Evolutionary conservation across 2,329 filamentous ascomycete species (phyloP).

Genomic region (Diplodia sapinea): DNA sequence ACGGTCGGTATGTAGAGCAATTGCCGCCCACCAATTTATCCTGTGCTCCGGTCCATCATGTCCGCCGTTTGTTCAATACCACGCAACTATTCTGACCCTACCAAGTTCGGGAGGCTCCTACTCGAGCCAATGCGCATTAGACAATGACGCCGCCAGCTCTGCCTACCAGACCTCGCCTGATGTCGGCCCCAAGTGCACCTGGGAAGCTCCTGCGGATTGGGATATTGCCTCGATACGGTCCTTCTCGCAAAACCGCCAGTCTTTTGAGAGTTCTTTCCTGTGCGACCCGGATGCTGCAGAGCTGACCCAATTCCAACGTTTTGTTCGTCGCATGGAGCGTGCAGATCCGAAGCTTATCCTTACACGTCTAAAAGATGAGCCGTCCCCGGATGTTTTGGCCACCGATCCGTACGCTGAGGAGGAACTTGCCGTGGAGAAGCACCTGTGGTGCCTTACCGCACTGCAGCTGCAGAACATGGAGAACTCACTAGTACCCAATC

Average conservation of each 20-base stretch:
- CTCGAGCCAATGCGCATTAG: constrained; percentile 3
- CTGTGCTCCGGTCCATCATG: background rate
- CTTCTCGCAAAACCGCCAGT: constrained; percentile 27
- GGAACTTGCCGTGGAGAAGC: constrained; percentile 61
- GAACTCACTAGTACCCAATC: constrained; percentile 37
- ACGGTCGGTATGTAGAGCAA: constrained; percentile 20
- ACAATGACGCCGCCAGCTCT: constrained; percentile 1
- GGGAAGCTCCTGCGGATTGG: constrained; percentile 44
- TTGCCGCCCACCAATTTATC: constrained; percentile 1
- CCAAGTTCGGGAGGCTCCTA: constrained; percentile 22
- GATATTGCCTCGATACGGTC: constrained; percentile 39
- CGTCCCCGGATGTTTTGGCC: constrained; percentile 37
- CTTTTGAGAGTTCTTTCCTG: constrained; percentile 20
- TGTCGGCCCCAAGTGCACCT: constrained; percentile 28
- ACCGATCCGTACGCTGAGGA: constrained; percentile 53
- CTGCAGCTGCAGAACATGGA: constrained; percentile 51
- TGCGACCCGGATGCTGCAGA: constrained; percentile 32
- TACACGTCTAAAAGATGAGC: constrained; percentile 59
- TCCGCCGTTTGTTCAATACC: background rate
- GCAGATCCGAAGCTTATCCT: constrained; percentile 61
- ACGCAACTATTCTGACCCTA: background rate
- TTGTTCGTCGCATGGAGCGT: constrained; percentile 62
- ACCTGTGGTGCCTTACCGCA: constrained; percentile 67
- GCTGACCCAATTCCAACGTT: constrained; percentile 56
- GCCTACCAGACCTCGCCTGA: background rate